Evolutionary conservation across 495 filamentous ascomycete species (phyloP).

Genomic region (Thozetella sp.): DNA sequence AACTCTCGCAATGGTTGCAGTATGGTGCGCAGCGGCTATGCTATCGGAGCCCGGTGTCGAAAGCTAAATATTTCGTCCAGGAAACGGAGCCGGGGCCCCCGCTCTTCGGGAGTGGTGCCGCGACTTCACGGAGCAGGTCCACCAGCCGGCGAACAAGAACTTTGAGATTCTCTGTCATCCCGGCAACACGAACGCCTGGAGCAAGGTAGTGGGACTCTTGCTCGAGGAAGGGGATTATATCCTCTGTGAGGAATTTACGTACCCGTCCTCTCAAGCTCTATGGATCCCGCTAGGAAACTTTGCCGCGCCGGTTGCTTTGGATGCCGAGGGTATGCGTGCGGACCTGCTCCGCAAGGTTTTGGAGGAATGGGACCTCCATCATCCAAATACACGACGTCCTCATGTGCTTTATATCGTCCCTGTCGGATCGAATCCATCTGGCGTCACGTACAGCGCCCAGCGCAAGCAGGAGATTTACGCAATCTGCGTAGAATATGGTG

Average conservation of each 20-base stretch:
- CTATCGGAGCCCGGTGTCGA: too few relatives aligned
- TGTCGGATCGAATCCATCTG: not conserved
- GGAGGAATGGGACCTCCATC: not conserved
- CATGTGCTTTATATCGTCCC: not conserved
- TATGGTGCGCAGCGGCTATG: too few relatives aligned
- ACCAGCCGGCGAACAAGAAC: not conserved
- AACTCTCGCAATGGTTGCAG: too few relatives aligned
- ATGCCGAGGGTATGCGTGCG: not conserved
- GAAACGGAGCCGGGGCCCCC: too few relatives aligned
- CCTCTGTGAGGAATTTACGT: not conserved
- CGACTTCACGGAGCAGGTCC: not conserved
- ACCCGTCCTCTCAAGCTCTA: not conserved
- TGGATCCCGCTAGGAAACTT: not conserved
- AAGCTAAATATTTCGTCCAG: too few relatives aligned
- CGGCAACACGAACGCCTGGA: not conserved
- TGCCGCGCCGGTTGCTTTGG: not conserved
- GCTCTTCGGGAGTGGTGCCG: not conserved
- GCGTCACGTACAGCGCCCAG: not conserved
- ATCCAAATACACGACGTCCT: not conserved
- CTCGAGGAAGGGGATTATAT: not conserved
- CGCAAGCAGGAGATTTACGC: not conserved
- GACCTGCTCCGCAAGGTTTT: not conserved
- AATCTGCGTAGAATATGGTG: not conserved
- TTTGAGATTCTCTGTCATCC: not conserved
- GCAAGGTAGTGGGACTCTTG: not conserved